These are phyloP conservation scores for Cryptosporidium ubiquitum DNA, from an alignment of 169 alveolate species.

Conservation along the genomic window DNA sequence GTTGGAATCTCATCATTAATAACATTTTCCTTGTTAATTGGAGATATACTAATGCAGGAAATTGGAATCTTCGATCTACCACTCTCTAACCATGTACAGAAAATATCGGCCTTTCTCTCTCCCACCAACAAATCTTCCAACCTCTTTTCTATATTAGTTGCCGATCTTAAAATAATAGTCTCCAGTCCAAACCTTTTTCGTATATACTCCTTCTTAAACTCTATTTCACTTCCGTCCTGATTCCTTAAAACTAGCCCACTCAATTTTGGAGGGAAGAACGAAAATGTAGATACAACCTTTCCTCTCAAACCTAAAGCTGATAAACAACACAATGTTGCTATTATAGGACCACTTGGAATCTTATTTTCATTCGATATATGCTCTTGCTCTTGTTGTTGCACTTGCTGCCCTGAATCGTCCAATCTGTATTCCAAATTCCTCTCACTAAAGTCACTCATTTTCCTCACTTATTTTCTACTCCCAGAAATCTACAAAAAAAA, in stretches of 20 bases:
- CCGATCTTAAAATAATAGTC: conserved; percentile 26
- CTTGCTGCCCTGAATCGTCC: neutral
- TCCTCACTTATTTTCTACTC: neutral
- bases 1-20: neutral
- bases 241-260: conserved; percentile 35
- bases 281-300: conserved; percentile 21
- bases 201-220: conserved; percentile 17
- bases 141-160: conserved; percentile 18
- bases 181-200: conserved; percentile 42
- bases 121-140: conserved; percentile 37
- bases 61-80: conserved; percentile 68
- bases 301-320: conserved; percentile 45
- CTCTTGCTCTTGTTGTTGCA: neutral
- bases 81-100: conserved; percentile 54
- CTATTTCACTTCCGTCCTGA: conserved; percentile 7
- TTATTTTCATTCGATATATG: conserved; percentile 3
- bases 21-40: neutral
- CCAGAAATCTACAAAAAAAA: neutral
- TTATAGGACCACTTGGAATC: conserved; percentile 48
- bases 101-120: conserved; percentile 41
- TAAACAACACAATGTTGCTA: conserved; percentile 61
- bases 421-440: conserved; percentile 11
- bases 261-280: conserved; percentile 64
- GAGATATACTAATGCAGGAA: conserved; percentile 46
- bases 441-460: conserved; percentile 2